Evolutionary conservation across 768 basidiomycete genomes (phyloP).

Genomic region (Hericium erinaceus): DNA sequence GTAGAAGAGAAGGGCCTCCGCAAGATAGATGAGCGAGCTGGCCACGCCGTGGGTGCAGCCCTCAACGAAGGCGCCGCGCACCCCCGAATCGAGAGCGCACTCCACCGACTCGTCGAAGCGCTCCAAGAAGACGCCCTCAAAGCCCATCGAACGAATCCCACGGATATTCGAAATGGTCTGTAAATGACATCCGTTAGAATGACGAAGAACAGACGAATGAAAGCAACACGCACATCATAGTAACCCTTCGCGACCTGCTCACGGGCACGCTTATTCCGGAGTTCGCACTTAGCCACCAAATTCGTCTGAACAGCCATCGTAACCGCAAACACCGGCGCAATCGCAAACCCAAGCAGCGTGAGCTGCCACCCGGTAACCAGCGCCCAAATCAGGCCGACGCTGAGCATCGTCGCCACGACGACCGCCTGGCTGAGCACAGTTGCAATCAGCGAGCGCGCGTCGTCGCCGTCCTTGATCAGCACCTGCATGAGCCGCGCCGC

Average conservation of each 20-base stretch:
- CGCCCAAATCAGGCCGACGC: conserved; percentile 84
- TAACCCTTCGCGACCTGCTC: conserved; percentile 81
- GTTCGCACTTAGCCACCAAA: conserved; percentile 64
- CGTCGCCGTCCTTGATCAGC: conserved; percentile 85
- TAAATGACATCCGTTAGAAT: not conserved
- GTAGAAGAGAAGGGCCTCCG: conserved; percentile 87
- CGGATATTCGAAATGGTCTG: conserved; percentile 77
- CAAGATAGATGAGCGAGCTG: conserved; percentile 77
- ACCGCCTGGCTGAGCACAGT: conserved; percentile 61
- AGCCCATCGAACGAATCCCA: conserved; percentile 80
- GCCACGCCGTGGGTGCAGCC: conserved; percentile 79
- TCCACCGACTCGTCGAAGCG: conserved; percentile 61
- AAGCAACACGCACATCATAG: conserved; percentile 56
- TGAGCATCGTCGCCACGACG: conserved; percentile 74
- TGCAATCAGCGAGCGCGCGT: conserved; percentile 69
- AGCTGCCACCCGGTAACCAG: conserved; percentile 85
- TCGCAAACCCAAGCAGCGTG: conserved; percentile 80
- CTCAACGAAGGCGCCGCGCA: conserved; percentile 77
- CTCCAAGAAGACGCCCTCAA: conserved; percentile 58
- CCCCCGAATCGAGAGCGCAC: conserved; percentile 54
- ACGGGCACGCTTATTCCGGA: conserved; percentile 74
- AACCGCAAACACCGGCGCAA: conserved; percentile 75
- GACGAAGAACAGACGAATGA: conserved; percentile 2
- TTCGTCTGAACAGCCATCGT: conserved; percentile 67
- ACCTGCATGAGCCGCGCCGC: conserved; percentile 58